Conservation (phyloP, 2,329 filamentous ascomycete genomes). For the Venturia asperata region DNA sequence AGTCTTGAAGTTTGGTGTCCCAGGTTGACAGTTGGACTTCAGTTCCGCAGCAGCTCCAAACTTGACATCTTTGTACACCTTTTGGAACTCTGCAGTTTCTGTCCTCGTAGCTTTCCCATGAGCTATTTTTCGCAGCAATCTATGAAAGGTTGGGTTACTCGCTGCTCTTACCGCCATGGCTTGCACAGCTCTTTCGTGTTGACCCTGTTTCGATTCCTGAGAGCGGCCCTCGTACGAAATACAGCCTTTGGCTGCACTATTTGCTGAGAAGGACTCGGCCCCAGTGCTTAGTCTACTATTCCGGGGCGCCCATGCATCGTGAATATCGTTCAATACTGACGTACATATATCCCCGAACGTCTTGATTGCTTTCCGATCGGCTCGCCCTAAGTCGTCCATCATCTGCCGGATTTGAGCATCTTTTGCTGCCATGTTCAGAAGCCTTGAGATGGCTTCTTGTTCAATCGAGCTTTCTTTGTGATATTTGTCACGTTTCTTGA, state of each 20-base stretch:
- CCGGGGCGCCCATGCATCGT: background rate
- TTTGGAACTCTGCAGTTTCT: background rate
- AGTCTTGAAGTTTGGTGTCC: background rate
- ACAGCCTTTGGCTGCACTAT: background rate
- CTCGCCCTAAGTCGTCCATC: background rate
- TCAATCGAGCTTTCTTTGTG: slow-evolving; percentile 1
- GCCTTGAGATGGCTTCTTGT: slow-evolving; percentile 1
- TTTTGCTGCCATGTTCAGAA: background rate
- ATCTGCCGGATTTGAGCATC: background rate
- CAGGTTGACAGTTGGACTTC: background rate
- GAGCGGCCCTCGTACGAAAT: background rate
- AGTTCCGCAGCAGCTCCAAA: background rate
- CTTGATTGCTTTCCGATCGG: background rate
- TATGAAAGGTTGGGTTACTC: background rate
- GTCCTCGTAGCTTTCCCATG: background rate
- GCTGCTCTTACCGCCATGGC: background rate
- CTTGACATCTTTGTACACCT: background rate
- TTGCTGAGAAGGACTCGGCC: background rate
- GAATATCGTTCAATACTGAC: background rate
- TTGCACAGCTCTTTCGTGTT: background rate
- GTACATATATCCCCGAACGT: background rate
- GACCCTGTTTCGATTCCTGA: background rate
- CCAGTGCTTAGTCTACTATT: background rate
- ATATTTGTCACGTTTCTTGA: background rate
- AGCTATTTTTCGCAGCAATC: background rate